A percentile compares a stretch with the other conserved stretches of the same genome.
Evolutionary conservation across 176 grass and related monocot species (phyloP).

Genomic region (Typha latifolia): DNA sequence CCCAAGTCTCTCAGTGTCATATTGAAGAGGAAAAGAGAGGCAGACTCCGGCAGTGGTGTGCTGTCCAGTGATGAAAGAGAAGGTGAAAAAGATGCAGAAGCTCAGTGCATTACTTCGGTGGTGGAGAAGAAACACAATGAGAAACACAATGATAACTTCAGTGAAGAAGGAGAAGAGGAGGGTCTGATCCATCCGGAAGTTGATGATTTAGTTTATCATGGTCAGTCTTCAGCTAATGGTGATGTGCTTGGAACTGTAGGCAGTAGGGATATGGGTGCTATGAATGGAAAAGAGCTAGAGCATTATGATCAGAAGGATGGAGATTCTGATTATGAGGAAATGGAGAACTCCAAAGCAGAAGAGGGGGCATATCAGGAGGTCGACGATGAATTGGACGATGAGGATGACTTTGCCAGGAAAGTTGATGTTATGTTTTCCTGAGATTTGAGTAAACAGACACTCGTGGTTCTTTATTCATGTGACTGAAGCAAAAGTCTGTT

Average conservation of each 20-base stretch:
- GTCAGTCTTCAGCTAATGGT: conserved; percentile 7
- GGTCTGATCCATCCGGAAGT: conserved; percentile 28
- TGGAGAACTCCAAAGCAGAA: conserved; percentile 17
- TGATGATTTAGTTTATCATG: conserved; percentile 16
- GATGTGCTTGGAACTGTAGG: conserved; percentile 1
- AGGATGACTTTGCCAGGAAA: conserved; percentile 41
- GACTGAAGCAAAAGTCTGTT: conserved; percentile 7
- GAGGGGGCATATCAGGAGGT: conserved; percentile 40
- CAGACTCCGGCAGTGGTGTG: conserved; percentile 1
- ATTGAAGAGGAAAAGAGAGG: conserved; percentile 46
- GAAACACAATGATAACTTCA: conserved; percentile 9
- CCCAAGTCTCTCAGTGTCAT: conserved; percentile 46
- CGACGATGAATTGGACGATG: conserved; percentile 42
- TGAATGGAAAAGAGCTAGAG: conserved; percentile 20
- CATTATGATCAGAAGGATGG: background rate
- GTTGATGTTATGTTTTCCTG: conserved; percentile 41
- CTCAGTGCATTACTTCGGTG: conserved; percentile 10
- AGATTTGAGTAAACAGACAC: background rate
- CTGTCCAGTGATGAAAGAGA: background rate
- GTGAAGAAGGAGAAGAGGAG: conserved; percentile 20
- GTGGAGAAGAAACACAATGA: conserved; percentile 13
- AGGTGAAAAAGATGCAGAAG: background rate
- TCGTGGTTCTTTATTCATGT: background rate
- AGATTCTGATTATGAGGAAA: conserved; percentile 25
- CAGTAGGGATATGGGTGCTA: conserved; percentile 11